Conservation (phyloP, 805 yeast species). For the Saccharomycopsis babjevae region DNA sequence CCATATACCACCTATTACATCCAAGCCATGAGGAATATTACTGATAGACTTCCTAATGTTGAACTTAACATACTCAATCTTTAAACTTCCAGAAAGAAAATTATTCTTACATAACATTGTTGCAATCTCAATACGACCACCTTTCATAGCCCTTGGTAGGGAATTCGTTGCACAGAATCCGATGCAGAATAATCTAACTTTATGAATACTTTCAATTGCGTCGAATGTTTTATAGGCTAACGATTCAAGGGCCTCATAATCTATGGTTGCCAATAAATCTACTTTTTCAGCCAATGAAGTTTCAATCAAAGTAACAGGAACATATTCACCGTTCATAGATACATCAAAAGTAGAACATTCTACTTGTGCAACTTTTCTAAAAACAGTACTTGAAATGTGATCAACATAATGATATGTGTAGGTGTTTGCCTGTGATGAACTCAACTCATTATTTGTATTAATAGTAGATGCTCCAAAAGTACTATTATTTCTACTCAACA, state of each 20-base stretch:
- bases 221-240: conserved; percentile 38
- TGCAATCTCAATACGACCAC: conserved; percentile 88
- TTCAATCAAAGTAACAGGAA: conserved; percentile 81
- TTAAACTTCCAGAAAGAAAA: conserved; percentile 68
- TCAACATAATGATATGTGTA: conserved; percentile 72
- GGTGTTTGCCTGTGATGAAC: background rate
- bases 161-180: conserved; percentile 70
- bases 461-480: background rate
- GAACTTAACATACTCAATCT: conserved; percentile 76
- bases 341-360: conserved; percentile 92
- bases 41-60: conserved; percentile 53
- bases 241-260: conserved; percentile 35
- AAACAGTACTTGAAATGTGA: conserved; percentile 77
- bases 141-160: conserved; percentile 71
- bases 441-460: conserved; percentile 1
- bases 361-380: conserved; percentile 68
- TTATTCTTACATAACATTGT: conserved; percentile 73
- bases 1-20: conserved; percentile 77
- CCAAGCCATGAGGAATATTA: conserved; percentile 64
- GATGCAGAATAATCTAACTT: conserved; percentile 72
- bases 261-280: conserved; percentile 22
- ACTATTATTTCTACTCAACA: background rate
- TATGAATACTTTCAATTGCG: conserved; percentile 47
- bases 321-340: conserved; percentile 63
- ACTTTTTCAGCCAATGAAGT: conserved; percentile 37